Conservation (phyloP, 164 flowering plant species). For the Chimonanthus praecox region DNA sequence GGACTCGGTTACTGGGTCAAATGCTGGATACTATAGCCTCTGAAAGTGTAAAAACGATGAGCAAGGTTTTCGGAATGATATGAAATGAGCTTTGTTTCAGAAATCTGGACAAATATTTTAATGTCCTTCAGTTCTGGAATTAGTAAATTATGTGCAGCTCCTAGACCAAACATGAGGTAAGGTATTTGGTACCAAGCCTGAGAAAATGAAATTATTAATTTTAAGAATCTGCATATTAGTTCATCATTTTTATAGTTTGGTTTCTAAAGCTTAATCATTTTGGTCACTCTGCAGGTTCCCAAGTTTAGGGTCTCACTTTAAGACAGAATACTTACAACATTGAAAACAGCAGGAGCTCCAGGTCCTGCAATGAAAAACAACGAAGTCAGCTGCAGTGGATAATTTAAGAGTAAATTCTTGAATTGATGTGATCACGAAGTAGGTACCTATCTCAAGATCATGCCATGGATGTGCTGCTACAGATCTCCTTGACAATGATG, state of each 20-base stretch:
- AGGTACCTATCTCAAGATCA: constrained; percentile 74
- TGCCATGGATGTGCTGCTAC: constrained; percentile 89
- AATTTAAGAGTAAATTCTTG: background rate
- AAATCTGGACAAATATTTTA: background rate
- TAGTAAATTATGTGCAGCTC: background rate
- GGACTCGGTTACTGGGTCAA: too few species aligned
- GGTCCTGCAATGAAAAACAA: constrained; percentile 42
- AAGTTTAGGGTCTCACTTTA: background rate
- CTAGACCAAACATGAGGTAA: background rate
- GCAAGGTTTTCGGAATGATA: background rate
- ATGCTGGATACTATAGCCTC: too few species aligned
- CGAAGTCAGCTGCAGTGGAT: background rate
- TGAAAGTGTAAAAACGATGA: background rate
- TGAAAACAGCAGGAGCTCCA: constrained; percentile 53
- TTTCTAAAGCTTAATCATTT: background rate
- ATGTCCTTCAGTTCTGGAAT: background rate
- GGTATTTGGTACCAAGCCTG: background rate
- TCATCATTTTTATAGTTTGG: background rate
- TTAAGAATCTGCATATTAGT: background rate
- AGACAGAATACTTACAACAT: constrained; percentile 32
- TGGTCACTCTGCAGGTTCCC: background rate
- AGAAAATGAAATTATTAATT: background rate
- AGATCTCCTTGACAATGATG: constrained; percentile 70
- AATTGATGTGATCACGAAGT: background rate
- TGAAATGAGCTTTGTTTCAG: background rate